Base-by-base conservation (phyloP, 2,329 filamentous ascomycete genomes). In the Pyricularia grisea region DNA sequence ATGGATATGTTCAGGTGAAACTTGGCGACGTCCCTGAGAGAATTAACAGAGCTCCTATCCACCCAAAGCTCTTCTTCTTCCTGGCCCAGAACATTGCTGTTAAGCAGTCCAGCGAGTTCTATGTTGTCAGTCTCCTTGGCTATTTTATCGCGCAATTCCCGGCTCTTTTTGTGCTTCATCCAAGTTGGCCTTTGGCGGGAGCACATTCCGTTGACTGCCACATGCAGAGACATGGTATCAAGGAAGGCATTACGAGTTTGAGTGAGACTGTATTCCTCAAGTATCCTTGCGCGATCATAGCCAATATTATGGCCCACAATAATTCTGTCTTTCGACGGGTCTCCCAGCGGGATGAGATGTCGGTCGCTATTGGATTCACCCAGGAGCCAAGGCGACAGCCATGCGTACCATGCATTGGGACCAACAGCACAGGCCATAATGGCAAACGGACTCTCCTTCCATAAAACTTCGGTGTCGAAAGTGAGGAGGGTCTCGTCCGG, bases 191-290 rank as follows among this genome's bases (percentile, higher is more conserved):
- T 87, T 78, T 99, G 95, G 72, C 92, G 90, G 27, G 95, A 98
- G 79, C 95, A 99, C 95, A 99, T 99, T 71, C 95, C 95, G 76
- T 99, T 99, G 28, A 97, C 94, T 2, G 96, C 96, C 9, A 97
- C 94, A 77, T 99, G 95, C 25, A 99, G 82, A 1, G 94, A 98
- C 95, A 99, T 99, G 33, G 95, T 99, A 77, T 99, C 95, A 67
- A 99, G 80, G 76, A 97, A 99, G 63, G 88, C 90, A 73, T 93
- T 98, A 58, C 88, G 87, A 0, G 92, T 90, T 77, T 97, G 94
- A 68, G 87, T 83, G 60, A 98, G 79, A 74, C 90, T 86, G 77
- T 99, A 99, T 77, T 99, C 95, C 77, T 99, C 95, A 25, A 89
- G 79, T 68, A 97, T 87, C 50, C 96, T 87, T 20, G 94, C 94